Conservation (phyloP, 352 stramenopile species). For the Pythium diclinum region DNA sequence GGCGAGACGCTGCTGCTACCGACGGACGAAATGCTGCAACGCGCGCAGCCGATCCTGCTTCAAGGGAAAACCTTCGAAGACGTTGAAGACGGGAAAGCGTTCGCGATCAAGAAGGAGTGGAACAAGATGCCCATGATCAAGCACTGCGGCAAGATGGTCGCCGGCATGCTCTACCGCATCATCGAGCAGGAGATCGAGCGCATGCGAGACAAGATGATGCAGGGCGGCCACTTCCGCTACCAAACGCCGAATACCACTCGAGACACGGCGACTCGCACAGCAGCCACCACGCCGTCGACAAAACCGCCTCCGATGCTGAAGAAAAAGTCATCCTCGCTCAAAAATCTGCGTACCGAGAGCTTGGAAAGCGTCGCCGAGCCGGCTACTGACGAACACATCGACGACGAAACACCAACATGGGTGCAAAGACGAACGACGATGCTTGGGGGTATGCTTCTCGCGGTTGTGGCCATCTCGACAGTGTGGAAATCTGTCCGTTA, state of each 20-base stretch:
- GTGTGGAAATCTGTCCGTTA: conserved; percentile 14
- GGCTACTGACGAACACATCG: neutral
- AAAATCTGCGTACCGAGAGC: conserved; percentile 17
- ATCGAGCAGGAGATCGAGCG: conserved; percentile 80
- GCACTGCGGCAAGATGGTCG: conserved; percentile 71
- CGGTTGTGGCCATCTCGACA: conserved; percentile 12
- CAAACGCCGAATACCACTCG: conserved; percentile 13
- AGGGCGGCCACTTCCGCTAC: conserved; percentile 30
- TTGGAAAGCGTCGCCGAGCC: conserved; percentile 9
- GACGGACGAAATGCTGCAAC: conserved; percentile 54
- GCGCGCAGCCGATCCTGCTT: conserved; percentile 58
- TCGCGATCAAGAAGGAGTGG: conserved; percentile 53
- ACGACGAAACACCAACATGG: neutral
- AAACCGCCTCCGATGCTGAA: neutral
- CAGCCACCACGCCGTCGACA: neutral
- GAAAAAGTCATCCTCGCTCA: conserved; percentile 14
- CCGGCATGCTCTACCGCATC: conserved; percentile 82
- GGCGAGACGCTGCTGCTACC: conserved; percentile 72
- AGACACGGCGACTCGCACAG: neutral
- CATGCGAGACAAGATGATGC: conserved; percentile 37
- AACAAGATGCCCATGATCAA: conserved; percentile 86
- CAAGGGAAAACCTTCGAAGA: conserved; percentile 82
- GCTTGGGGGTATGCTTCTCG: conserved; percentile 15
- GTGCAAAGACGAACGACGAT: conserved; percentile 11
- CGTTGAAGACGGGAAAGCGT: conserved; percentile 30